phyloP scores from a whole-genome alignment of 2,329 filamentous ascomycete genomes.

The Penicillium frequentans region DNA sequence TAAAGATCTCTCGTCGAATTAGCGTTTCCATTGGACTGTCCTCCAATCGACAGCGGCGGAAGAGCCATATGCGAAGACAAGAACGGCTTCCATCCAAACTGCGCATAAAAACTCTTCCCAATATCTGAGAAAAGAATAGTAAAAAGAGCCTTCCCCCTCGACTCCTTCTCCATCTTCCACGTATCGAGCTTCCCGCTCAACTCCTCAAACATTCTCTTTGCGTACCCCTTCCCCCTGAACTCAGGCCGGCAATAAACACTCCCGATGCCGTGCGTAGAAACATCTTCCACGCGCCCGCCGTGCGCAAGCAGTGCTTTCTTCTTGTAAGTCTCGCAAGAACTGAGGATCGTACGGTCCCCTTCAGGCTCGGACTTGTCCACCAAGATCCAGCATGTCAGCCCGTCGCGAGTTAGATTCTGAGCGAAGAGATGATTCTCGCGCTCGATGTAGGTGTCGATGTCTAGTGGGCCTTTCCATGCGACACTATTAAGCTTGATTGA shows the following conservation, averaged over 20 bases:
- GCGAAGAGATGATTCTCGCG: constrained; percentile 56
- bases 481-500: constrained; percentile 55
- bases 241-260: constrained; percentile 74
- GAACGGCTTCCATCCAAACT: constrained; percentile 73
- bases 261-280: constrained; percentile 68
- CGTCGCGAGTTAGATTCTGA: constrained; percentile 55
- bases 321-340: constrained; percentile 58
- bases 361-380: constrained; percentile 47
- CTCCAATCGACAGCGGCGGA: constrained; percentile 32
- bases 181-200: constrained; percentile 57
- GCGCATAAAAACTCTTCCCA: constrained; percentile 77
- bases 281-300: constrained; percentile 57
- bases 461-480: constrained; percentile 59
- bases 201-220: constrained; percentile 70
- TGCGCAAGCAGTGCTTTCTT: constrained; percentile 46
- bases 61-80: constrained; percentile 72
- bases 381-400: constrained; percentile 61
- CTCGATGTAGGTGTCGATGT: constrained; percentile 56
- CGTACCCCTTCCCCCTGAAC: constrained; percentile 73
- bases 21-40: constrained; percentile 19
- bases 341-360: constrained; percentile 49
- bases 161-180: constrained; percentile 51
- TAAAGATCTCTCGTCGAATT: constrained; percentile 29
- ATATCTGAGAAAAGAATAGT: constrained; percentile 86
- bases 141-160: constrained; percentile 55